Conservation (phyloP, 805 yeast genomes). For the Ogataea sp. region DNA sequence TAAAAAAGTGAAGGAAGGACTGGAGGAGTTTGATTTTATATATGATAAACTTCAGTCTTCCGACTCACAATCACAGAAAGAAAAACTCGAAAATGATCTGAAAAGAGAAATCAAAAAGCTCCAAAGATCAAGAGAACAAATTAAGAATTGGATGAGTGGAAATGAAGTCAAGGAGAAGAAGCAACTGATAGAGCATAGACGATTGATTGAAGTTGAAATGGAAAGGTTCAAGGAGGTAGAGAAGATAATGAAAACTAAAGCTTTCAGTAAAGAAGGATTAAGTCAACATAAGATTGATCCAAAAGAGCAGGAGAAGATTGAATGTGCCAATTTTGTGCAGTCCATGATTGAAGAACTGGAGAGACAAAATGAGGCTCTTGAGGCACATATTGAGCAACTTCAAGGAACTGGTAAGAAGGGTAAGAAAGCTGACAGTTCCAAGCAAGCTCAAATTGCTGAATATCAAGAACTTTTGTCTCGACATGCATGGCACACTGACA, state of each 20-base stretch:
- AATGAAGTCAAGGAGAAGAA: conserved; percentile 88
- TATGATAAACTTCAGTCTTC: conserved; percentile 79
- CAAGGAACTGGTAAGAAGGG: conserved; percentile 47
- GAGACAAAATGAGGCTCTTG: conserved; percentile 72
- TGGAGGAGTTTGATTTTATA: conserved; percentile 73
- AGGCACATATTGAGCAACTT: conserved; percentile 56
- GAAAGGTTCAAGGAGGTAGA: conserved; percentile 94
- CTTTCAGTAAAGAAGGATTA: conserved; percentile 88
- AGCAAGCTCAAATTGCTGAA: conserved; percentile 54
- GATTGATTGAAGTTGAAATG: conserved; percentile 72
- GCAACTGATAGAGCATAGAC: conserved; percentile 67
- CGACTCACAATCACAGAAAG: conserved; percentile 83
- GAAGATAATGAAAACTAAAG: conserved; percentile 87
- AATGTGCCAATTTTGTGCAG: conserved; percentile 61
- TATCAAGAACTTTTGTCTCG: conserved; percentile 57
- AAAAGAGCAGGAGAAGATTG: conserved; percentile 70
- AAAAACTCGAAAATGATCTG: conserved; percentile 84
- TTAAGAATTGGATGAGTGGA: conserved; percentile 89
- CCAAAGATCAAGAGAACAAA: conserved; percentile 90
- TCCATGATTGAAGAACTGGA: conserved; percentile 71
- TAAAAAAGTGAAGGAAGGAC: conserved; percentile 89
- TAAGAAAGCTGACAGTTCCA: conserved; percentile 38
- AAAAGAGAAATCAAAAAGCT: conserved; percentile 92
- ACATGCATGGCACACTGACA: conserved; percentile 69
- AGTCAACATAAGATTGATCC: conserved; percentile 68